Evolutionary conservation across 1,284 basidiomycete genomes (phyloP).

Genomic region (Apiotrichum domesticum): DNA sequence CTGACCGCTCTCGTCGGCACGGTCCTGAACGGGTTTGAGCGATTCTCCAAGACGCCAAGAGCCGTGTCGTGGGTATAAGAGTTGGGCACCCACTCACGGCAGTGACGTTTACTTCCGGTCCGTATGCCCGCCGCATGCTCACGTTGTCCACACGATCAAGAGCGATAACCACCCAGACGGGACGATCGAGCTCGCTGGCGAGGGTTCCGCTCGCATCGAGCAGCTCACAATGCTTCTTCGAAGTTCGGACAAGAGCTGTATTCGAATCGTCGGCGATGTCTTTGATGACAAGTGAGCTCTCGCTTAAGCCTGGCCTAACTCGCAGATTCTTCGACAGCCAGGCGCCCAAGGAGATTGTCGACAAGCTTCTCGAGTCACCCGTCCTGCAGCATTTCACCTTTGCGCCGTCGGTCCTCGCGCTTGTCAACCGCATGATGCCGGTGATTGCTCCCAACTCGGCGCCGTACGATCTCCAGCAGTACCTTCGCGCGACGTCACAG

Average conservation of each 20-base stretch:
- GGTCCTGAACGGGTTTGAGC: slow-evolving; percentile 40
- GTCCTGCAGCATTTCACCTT: slow-evolving; percentile 43
- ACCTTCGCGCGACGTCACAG: slow-evolving; percentile 4
- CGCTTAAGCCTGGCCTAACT: too few relatives aligned
- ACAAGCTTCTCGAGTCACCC: slow-evolving; percentile 34
- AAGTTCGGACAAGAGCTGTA: slow-evolving; percentile 27
- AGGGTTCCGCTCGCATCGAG: slow-evolving; percentile 29
- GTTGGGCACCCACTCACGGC: not conserved
- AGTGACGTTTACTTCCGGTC: slow-evolving; percentile 24
- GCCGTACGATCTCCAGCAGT: slow-evolving; percentile 28
- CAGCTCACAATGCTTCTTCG: slow-evolving; percentile 27
- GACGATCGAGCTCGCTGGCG: slow-evolving; percentile 24
- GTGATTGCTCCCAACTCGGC: slow-evolving; percentile 24
- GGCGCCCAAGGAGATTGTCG: slow-evolving; percentile 33
- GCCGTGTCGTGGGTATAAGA: slow-evolving; percentile 37
- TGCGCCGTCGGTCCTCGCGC: slow-evolving; percentile 33
- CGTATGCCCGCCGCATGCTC: slow-evolving; percentile 22
- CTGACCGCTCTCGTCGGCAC: slow-evolving; percentile 38
- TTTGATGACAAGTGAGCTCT: slow-evolving; percentile 40
- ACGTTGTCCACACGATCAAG: slow-evolving; percentile 22
- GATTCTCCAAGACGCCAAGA: slow-evolving; percentile 28
- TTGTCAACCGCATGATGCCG: slow-evolving; percentile 33
- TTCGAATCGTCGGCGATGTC: slow-evolving; percentile 37
- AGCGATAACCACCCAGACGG: slow-evolving; percentile 21
- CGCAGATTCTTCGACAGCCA: slow-evolving; percentile 40